Conservation (phyloP, 805 yeast species). For the Hanseniaspora lindneri region DNA sequence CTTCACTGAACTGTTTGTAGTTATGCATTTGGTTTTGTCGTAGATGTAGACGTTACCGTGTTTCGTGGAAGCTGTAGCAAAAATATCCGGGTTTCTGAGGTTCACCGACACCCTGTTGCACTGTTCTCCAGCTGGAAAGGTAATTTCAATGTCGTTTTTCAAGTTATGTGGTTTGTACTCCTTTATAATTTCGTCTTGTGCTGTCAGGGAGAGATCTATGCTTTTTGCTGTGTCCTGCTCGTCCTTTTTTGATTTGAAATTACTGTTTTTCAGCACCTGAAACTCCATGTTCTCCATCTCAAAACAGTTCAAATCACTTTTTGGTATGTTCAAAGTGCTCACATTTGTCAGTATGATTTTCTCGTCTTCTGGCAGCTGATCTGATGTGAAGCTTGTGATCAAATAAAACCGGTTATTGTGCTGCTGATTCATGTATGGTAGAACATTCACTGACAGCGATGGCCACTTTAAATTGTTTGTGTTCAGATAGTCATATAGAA, state of each 20-base stretch:
- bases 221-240: neutral
- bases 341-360: slow-evolving; percentile 24
- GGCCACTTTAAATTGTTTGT: slow-evolving; percentile 63
- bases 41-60: slow-evolving; percentile 53
- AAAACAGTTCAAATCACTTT: slow-evolving; percentile 30
- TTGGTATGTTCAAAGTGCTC: slow-evolving; percentile 25
- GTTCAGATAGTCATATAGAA: slow-evolving; percentile 60
- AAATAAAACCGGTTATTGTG: slow-evolving; percentile 25
- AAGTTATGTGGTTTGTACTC: slow-evolving; percentile 21
- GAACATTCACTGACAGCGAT: slow-evolving; percentile 56
- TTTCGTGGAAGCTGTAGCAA: slow-evolving; percentile 55
- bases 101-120: slow-evolving; percentile 60
- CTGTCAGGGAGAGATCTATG: too few species aligned
- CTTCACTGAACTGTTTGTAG: slow-evolving; percentile 29
- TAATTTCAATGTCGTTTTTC: slow-evolving; percentile 23
- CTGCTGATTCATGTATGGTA: slow-evolving; percentile 35
- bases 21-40: slow-evolving; percentile 70
- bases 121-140: slow-evolving; percentile 43
- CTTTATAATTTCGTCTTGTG: slow-evolving; percentile 1
- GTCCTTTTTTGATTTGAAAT: slow-evolving; percentile 21
- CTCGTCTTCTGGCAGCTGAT: slow-evolving; percentile 29
- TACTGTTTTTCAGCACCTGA: slow-evolving; percentile 22
- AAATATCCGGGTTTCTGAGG: slow-evolving; percentile 79
- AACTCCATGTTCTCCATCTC: slow-evolving; percentile 32
- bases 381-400: slow-evolving; percentile 28